Percentiles rank a stretch among this genome's conserved stretches.
Conservation (phyloP, 805 yeast species). For the Hanseniaspora opuntiae region DNA sequence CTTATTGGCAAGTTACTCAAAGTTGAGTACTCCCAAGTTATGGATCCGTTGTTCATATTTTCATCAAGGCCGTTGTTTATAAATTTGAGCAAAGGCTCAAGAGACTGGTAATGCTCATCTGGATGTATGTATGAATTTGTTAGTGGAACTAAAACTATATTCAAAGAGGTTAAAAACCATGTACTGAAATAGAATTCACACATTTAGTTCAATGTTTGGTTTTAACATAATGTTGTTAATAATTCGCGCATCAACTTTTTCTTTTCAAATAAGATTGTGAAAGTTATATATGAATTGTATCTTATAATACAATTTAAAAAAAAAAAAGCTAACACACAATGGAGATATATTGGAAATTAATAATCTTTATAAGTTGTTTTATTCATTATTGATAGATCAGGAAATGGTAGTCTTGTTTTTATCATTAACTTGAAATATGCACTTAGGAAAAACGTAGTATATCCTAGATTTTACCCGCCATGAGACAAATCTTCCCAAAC, state of each 20-base stretch:
- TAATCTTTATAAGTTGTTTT: too few relatives aligned
- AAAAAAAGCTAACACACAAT: too few relatives aligned
- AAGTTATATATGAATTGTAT: too few relatives aligned
- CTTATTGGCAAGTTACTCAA: constrained; percentile 5
- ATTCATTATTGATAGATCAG: too few relatives aligned
- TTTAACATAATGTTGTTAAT: not conserved
- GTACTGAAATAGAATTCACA: not conserved
- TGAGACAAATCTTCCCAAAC: too few relatives aligned
- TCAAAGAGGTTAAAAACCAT: not conserved
- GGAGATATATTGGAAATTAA: too few relatives aligned
- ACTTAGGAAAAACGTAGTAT: too few relatives aligned
- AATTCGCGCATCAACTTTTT: not conserved
- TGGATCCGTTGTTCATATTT: constrained; percentile 12
- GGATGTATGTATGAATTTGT: constrained; percentile 64
- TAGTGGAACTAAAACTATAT: not conserved
- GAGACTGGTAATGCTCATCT: constrained; percentile 90
- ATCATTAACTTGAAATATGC: too few relatives aligned
- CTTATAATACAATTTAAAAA: too few relatives aligned
- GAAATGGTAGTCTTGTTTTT: too few relatives aligned
- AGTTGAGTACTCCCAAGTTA: constrained; percentile 20
- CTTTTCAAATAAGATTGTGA: too few relatives aligned
- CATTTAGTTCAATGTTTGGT: not conserved
- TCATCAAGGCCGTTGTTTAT: not conserved
- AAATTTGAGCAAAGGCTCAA: constrained; percentile 45
- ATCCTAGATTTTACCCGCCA: too few relatives aligned